phyloP scores from a whole-genome alignment of 495 filamentous ascomycete genomes.

The Penicillium ochrochloron region DNA sequence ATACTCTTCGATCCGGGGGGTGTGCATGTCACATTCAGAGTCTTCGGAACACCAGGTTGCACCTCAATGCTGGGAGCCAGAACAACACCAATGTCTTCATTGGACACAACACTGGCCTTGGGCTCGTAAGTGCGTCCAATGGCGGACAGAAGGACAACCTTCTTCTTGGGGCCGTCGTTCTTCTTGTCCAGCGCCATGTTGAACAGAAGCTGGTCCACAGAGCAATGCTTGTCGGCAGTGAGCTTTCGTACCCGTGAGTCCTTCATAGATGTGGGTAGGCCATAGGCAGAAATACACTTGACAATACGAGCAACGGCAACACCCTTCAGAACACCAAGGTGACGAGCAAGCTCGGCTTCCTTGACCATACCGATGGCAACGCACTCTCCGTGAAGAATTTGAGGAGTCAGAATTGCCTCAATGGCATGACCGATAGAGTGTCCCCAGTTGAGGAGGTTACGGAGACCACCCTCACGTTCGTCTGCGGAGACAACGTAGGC shows the following conservation, averaged over 20 bases:
- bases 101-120: conserved; percentile 84
- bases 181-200: conserved; percentile 99
- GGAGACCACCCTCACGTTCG: conserved; percentile 90
- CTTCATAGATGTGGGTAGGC: conserved; percentile 81
- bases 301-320: conserved; percentile 86
- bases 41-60: conserved; percentile 65
- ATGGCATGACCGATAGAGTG: conserved; percentile 98
- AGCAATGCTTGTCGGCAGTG: conserved; percentile 85
- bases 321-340: conserved; percentile 84
- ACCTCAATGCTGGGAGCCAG: conserved; percentile 82
- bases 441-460: conserved; percentile 96
- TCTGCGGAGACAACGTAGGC: conserved; percentile 91
- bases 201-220: conserved; percentile 83
- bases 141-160: conserved; percentile 90
- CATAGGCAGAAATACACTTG: conserved; percentile 93
- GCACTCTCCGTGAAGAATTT: conserved; percentile 92
- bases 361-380: conserved; percentile 98
- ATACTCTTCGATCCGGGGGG: conserved; percentile 98
- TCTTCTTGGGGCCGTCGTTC: conserved; percentile 94
- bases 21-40: conserved; percentile 71
- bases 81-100: conserved; percentile 81
- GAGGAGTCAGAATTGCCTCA: conserved; percentile 93
- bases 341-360: conserved; percentile 90
- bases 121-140: conserved; percentile 88
- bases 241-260: conserved; percentile 84